Conservation (phyloP, 2,329 filamentous ascomycete species). For the Mycogone perniciosa region DNA sequence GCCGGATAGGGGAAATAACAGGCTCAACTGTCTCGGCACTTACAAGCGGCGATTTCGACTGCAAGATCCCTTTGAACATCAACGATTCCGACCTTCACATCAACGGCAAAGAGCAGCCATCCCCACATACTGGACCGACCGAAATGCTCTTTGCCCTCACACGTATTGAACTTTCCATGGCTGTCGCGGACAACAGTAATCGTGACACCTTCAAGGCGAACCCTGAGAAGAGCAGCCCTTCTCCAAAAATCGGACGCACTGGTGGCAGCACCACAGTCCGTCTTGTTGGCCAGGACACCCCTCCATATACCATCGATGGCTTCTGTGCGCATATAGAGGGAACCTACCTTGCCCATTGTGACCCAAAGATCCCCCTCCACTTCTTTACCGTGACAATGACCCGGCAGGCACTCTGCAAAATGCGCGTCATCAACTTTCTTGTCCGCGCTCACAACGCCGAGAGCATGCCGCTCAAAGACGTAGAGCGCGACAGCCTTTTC, state of each 20-base stretch:
- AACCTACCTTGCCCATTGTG: conserved; percentile 50
- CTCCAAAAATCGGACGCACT: conserved; percentile 17
- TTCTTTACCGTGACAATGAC: conserved; percentile 54
- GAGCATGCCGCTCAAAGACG: conserved; percentile 32
- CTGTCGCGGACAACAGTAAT: conserved; percentile 41
- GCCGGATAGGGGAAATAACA: conserved; percentile 61
- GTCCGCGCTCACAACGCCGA: conserved; percentile 40
- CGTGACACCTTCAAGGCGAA: conserved; percentile 29
- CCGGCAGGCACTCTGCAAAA: conserved; percentile 48
- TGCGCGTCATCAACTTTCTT: conserved; percentile 49
- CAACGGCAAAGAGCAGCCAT: conserved; percentile 49
- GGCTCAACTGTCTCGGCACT: conserved; percentile 52
- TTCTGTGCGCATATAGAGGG: conserved; percentile 51
- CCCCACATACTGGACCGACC: conserved; percentile 44
- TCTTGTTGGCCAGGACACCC: conserved; percentile 44
- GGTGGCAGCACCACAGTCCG: conserved; percentile 31
- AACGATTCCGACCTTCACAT: conserved; percentile 55
- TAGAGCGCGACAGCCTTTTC: conserved; percentile 48
- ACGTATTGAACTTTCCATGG: conserved; percentile 51
- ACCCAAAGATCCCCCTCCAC: conserved; percentile 52
- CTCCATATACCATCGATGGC: conserved; percentile 44
- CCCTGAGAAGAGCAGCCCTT: conserved; percentile 21
- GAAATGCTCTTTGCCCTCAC: conserved; percentile 56
- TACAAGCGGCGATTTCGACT: conserved; percentile 44
- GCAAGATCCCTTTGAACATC: conserved; percentile 53